A percentile compares a stretch with the other conserved stretches of the same genome.
Conservation (phyloP, 2,329 filamentous ascomycete species). For the Emericellopsis cladophorae region DNA sequence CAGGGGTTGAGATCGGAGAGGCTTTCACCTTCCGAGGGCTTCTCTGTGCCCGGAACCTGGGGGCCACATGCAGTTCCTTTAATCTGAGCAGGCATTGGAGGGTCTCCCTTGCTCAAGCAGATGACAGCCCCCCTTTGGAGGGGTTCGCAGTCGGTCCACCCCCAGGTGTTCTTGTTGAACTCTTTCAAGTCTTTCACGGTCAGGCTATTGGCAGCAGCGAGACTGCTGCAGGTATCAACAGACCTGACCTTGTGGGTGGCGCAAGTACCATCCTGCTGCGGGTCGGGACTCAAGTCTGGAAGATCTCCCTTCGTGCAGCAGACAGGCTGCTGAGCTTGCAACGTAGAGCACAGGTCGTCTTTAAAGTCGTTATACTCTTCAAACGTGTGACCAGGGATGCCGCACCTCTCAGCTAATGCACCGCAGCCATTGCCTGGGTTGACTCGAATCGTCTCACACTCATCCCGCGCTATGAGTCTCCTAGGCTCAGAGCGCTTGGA, state of each 20-base stretch:
- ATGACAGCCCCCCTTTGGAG: slow-evolving; percentile 9
- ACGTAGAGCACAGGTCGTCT: slow-evolving; percentile 4
- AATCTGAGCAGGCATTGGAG: slow-evolving; percentile 12
- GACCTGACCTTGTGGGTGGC: slow-evolving; percentile 10
- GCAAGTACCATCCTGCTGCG: slow-evolving; percentile 16
- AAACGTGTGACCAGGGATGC: neutral
- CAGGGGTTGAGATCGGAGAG: slow-evolving; percentile 26
- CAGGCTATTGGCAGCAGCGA: slow-evolving; percentile 20
- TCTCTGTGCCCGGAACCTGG: slow-evolving; percentile 21
- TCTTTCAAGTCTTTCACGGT: slow-evolving; percentile 20
- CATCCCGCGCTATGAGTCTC: neutral
- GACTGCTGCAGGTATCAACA: slow-evolving; percentile 19
- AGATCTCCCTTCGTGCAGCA: slow-evolving; percentile 21
- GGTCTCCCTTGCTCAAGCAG: slow-evolving; percentile 14
- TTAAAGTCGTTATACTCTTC: slow-evolving; percentile 5
- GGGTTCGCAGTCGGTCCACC: slow-evolving; percentile 17
- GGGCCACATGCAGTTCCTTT: slow-evolving; percentile 27
- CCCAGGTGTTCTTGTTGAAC: slow-evolving; percentile 24
- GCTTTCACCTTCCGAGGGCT: slow-evolving; percentile 17
- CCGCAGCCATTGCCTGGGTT: neutral
- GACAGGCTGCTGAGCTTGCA: slow-evolving; percentile 14
- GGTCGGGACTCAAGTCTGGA: slow-evolving; percentile 21
- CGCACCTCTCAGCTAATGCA: neutral
- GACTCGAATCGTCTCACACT: neutral
- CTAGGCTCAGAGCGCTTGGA: slow-evolving; percentile 23